Percentiles rank a stretch among this genome's conserved stretches.
Conservation (phyloP, 345 rosid genomes). For the Eucalyptus regnans region DNA sequence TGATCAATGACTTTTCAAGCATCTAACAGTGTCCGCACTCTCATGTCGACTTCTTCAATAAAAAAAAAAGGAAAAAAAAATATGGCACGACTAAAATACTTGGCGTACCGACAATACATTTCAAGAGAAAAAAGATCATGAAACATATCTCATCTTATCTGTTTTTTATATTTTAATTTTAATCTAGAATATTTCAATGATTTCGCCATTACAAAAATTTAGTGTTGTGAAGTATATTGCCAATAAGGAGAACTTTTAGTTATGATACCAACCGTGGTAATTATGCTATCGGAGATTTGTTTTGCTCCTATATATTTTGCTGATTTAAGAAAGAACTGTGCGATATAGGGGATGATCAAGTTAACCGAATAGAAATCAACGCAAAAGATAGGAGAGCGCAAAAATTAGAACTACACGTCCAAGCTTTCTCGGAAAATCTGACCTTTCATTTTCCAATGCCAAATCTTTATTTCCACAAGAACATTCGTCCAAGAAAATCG, state of each 20-base stretch:
- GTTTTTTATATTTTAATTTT: no score
- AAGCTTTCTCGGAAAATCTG: not conserved
- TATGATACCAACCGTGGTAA: not conserved
- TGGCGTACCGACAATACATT: not conserved
- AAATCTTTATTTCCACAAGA: not conserved
- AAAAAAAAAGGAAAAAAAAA: fast-evolving
- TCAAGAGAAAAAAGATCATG: not conserved
- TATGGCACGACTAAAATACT: not conserved
- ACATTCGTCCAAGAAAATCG: not conserved
- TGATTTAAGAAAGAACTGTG: not conserved
- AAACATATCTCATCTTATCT: not conserved
- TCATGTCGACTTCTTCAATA: not conserved
- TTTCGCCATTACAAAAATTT: no score
- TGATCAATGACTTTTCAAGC: not conserved
- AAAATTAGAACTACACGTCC: not conserved
- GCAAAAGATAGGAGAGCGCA: not conserved
- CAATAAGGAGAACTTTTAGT: not conserved
- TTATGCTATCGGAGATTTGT: not conserved
- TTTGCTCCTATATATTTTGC: not conserved
- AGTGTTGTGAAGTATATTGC: not conserved
- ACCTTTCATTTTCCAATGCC: not conserved
- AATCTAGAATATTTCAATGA: not conserved
- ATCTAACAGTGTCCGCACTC: not conserved
- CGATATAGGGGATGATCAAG: not conserved
- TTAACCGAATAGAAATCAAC: not conserved